Evolutionary conservation across 2,329 filamentous ascomycete species (phyloP), one percentile per base, ranked within the genome.

Genomic region (Scytalidium lignicola): DNA sequence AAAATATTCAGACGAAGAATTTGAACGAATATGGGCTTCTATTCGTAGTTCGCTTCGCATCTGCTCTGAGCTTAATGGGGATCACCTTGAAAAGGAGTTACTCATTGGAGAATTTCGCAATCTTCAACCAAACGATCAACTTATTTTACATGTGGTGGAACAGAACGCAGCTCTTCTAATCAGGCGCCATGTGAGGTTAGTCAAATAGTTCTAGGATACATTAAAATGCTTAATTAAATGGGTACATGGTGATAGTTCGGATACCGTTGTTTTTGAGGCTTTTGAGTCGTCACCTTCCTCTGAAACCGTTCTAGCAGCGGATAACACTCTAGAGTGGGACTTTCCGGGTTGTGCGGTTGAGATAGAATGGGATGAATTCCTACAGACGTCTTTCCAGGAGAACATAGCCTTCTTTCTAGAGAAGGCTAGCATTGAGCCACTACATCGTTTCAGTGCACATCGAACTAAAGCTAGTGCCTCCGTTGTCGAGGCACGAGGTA

Each of bases 231-330:
- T 19, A 32, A 48, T 39, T 51, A 58, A n/a, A 28, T 44, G 44
- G 39, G 46, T 41, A 42, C 41, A 47, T 49, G 63, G 62, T 49
- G 42, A 52, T 17, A 23, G 47, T 13, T 37, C 55, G 21, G 23
- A 65, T 49, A 19, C 55, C 57, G 51, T 74, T 56, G 37, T 79
- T 52, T 75, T 84, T 43, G 83, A 86, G 60, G 71, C 71, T 0
- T 86, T 85, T 49, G 82, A 86, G 59, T 70, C 76, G 0, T 81
- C 80, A 0, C 69, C 83, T 0, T 58, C 58, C 2, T 76, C 75
- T 2, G 68, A 78, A 43, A 64, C 71, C 10, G 75, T 83, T 1
- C 66, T 84, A 2, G 70, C 71, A 0, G 65, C 78, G 0, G 62
- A 74, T 18, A 72, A 71, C 26, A 74, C 79, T 6, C 62, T 86